Evolutionary conservation across 1,284 basidiomycete species (phyloP).

Genomic region (Anthracocystis setariae): DNA sequence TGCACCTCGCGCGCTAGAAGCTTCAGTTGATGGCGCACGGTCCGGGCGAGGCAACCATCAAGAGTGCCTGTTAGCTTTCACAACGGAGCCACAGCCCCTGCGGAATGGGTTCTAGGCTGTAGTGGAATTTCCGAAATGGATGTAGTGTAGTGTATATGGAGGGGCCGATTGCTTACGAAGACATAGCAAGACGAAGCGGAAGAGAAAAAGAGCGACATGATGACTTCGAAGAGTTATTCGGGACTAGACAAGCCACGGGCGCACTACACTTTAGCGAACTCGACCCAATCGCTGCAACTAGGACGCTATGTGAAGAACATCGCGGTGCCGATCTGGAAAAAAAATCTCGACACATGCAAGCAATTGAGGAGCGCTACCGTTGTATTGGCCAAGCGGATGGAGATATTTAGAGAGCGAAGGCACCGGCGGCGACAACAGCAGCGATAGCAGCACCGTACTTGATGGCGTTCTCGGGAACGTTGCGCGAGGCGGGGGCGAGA

Average conservation of each 20-base stretch:
- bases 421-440: slow-evolving; percentile 60
- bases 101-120: slow-evolving; percentile 10
- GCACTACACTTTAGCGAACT: slow-evolving; percentile 3
- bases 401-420: slow-evolving; percentile 56
- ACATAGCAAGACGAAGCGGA: not conserved
- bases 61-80: too few species aligned
- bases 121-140: slow-evolving; percentile 12
- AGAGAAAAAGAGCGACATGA: slow-evolving; percentile 18
- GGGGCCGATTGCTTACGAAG: not conserved
- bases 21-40: too few species aligned
- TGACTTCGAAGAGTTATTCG: not conserved
- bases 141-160: not conserved
- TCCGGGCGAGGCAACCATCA: too few species aligned
- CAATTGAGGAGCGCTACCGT: slow-evolving; percentile 20
- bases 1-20: too few species aligned
- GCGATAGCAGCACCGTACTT: slow-evolving; percentile 49
- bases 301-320: not conserved
- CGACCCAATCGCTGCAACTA: slow-evolving; percentile 1
- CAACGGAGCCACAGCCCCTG: not conserved
- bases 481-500: slow-evolving; percentile 32
- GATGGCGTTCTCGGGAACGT: slow-evolving; percentile 32
- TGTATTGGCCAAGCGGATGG: not conserved
- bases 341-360: not conserved
- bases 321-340: not conserved
- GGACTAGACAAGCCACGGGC: not conserved